Evolutionary conservation across 2,329 filamentous ascomycete species (phyloP), one percentile per base, ranked within the genome.

Genomic region (Fusarium albidum): DNA sequence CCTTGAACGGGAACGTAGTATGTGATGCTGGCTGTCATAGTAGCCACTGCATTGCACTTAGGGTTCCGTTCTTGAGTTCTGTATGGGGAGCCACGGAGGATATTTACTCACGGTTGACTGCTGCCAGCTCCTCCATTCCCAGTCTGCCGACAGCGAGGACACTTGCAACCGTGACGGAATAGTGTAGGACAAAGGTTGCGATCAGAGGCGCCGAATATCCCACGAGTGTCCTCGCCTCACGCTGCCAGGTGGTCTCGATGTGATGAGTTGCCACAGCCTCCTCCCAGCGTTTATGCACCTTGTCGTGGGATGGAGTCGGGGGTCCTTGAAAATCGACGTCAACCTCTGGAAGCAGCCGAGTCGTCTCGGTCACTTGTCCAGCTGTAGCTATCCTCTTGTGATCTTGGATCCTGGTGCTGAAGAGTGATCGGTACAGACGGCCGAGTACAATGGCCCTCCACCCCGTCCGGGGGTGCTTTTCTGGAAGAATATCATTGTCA

Each of bases 181-280:
- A 92, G 68, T 93, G 90, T 15, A 93, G 77, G 42, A 92, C 54
- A 65, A 92, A 92, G 0, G 90, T 92, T 4, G 59, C 55, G 25
- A 91, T 82, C 31, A 93, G 72, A 1, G 89, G 88, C 12, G 80
- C 76, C 0, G 89, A 85, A 66, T 91, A 92, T 62, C 81, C 80
- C 13, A 81, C 77, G 28, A 97, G 79, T 1, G 91, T 91, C 74
- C 91, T 91, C 17, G 89, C 81, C 77, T 97, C 93, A 54, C 91
- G 85, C 71, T 89, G 86, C 92, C 92, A 96, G 2, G 91, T 95
- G 7, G 92, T 96, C 49, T 88, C 86, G 58, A 96, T 93, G 67
- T 85, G 82, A 4, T 92, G 91, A 0, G 88, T 83, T 1, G 85
- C 82, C 11, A 96, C 88, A 0, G 92, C 92, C 50, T 91, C 89